A percentile compares a stretch with the other conserved stretches of the same genome.
Evolutionary conservation across 2,329 filamentous ascomycete genomes (phyloP).

Genomic region (Remersonia thermophila): DNA sequence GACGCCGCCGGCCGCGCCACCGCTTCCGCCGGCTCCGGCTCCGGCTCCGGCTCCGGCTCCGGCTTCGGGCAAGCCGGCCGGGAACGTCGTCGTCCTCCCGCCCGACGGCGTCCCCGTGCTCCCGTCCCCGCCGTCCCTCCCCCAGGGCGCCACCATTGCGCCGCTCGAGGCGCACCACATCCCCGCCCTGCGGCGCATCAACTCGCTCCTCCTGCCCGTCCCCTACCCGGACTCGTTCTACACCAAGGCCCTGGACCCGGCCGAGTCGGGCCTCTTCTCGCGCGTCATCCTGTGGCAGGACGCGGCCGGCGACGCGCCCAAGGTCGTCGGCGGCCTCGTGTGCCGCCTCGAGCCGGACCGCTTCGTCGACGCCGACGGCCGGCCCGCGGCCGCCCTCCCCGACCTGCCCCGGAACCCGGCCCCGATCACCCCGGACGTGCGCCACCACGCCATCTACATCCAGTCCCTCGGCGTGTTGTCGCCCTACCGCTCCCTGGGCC

Average conservation of each 20-base stretch:
- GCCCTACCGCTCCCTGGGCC: slow-evolving; percentile 48
- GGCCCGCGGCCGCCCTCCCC: slow-evolving; percentile 3
- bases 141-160: slow-evolving; percentile 39
- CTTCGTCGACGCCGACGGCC: slow-evolving; percentile 18
- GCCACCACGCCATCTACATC: slow-evolving; percentile 45
- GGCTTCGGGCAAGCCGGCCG: background rate
- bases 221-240: slow-evolving; percentile 55
- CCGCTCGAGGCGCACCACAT: slow-evolving; percentile 39
- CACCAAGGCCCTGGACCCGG: slow-evolving; percentile 37
- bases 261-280: slow-evolving; percentile 40
- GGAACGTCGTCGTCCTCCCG: slow-evolving; percentile 1
- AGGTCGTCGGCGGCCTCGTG: slow-evolving; percentile 49
- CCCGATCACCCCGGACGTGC: slow-evolving; percentile 6
- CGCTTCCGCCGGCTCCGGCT: no score
- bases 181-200: slow-evolving; percentile 49
- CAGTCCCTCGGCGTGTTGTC: slow-evolving; percentile 51
- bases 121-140: slow-evolving; percentile 26
- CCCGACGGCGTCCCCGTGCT: slow-evolving; percentile 19
- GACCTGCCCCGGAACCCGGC: slow-evolving; percentile 1
- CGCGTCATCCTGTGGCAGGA: slow-evolving; percentile 48
- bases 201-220: slow-evolving; percentile 51
- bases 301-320: slow-evolving; percentile 24
- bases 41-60: slow-evolving; percentile 19
- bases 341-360: slow-evolving; percentile 46
- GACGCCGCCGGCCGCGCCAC: no score